A percentile compares a stretch with the other conserved stretches of the same genome.
phyloP scores from a whole-genome alignment of 2,329 filamentous ascomycete species.

The Uncinocarpus reesii region DNA sequence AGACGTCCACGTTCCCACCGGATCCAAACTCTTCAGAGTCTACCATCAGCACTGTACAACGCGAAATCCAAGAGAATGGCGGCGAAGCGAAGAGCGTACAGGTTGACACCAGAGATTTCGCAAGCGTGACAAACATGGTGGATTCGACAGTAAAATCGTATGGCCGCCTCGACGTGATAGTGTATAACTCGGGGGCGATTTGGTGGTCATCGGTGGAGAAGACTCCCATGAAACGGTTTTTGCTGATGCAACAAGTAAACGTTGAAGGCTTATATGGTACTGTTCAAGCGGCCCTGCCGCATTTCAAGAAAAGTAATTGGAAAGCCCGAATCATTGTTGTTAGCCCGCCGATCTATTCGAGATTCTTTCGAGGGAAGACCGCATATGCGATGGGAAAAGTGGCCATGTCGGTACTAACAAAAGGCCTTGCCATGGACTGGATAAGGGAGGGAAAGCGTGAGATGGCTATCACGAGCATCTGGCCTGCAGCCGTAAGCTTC shows the following conservation, averaged over 20 bases:
- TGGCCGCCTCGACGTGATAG: slow-evolving; percentile 57
- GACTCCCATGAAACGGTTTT: slow-evolving; percentile 66
- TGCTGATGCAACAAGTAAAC: slow-evolving; percentile 66
- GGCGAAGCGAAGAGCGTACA: slow-evolving; percentile 55
- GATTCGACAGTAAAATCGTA: slow-evolving; percentile 49
- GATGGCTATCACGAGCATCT: slow-evolving; percentile 73
- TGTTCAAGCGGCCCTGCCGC: slow-evolving; percentile 58
- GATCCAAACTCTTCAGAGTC: slow-evolving; percentile 64
- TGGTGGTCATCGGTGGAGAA: slow-evolving; percentile 69
- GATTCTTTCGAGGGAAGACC: slow-evolving; percentile 78
- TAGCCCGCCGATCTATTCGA: slow-evolving; percentile 71
- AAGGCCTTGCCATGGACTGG: slow-evolving; percentile 75
- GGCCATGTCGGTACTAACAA: slow-evolving; percentile 70
- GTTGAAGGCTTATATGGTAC: slow-evolving; percentile 64
- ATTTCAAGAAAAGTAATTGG: slow-evolving; percentile 47
- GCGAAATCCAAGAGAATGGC: slow-evolving; percentile 58
- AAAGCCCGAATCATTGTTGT: slow-evolving; percentile 64
- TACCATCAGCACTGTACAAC: slow-evolving; percentile 69
- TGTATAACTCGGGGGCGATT: slow-evolving; percentile 79
- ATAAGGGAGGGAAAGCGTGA: slow-evolving; percentile 51
- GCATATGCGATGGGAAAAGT: slow-evolving; percentile 71
- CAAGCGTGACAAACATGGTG: slow-evolving; percentile 52
- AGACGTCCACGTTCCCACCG: slow-evolving; percentile 54
- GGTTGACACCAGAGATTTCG: slow-evolving; percentile 59
- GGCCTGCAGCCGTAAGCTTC: slow-evolving; percentile 60